A percentile compares a stretch with the other conserved stretches of the same genome.
phyloP scores from a whole-genome alignment of 768 basidiomycete genomes.

The Brasilioporus rufonigricans region DNA sequence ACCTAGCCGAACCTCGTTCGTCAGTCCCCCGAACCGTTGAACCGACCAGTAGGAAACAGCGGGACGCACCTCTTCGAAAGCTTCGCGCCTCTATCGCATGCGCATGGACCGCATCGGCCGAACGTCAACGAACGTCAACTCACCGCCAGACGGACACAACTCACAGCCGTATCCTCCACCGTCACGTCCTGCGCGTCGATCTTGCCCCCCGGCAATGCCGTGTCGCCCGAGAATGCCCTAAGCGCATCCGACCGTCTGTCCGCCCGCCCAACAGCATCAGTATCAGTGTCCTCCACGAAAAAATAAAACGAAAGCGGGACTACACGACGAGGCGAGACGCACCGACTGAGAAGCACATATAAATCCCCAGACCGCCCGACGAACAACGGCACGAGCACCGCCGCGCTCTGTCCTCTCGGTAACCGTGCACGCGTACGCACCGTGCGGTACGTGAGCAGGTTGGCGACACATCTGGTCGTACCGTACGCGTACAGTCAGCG shows the following conservation, averaged over 20 bases:
- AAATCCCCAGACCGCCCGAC: conserved; percentile 81
- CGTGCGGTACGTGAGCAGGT: conserved; percentile 27
- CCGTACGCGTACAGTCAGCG: too few relatives aligned
- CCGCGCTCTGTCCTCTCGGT: conserved; percentile 63
- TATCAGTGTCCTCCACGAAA: too few relatives aligned
- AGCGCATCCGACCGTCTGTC: conserved; percentile 70
- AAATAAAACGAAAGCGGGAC: background rate
- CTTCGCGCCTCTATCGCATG: conserved; percentile 67
- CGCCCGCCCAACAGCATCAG: too few relatives aligned
- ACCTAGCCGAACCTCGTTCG: conserved; percentile 47
- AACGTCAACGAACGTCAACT: too few relatives aligned
- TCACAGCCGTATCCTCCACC: conserved; percentile 78
- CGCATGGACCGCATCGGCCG: background rate
- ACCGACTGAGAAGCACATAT: conserved; percentile 84
- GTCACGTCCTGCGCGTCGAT: conserved; percentile 65
- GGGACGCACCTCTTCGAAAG: conserved; percentile 76
- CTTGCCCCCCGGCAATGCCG: conserved; percentile 84
- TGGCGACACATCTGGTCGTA: conserved; percentile 22
- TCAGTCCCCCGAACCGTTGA: background rate
- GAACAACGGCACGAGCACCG: conserved; percentile 82
- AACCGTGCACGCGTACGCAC: conserved; percentile 34
- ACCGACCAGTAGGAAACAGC: background rate
- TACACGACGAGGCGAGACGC: conserved; percentile 26
- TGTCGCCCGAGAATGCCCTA: conserved; percentile 81
- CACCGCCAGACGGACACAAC: background rate